These are phyloP conservation scores for Pueraria montana DNA, from an alignment of 306 rosid genomes.

Conservation along the genomic window DNA sequence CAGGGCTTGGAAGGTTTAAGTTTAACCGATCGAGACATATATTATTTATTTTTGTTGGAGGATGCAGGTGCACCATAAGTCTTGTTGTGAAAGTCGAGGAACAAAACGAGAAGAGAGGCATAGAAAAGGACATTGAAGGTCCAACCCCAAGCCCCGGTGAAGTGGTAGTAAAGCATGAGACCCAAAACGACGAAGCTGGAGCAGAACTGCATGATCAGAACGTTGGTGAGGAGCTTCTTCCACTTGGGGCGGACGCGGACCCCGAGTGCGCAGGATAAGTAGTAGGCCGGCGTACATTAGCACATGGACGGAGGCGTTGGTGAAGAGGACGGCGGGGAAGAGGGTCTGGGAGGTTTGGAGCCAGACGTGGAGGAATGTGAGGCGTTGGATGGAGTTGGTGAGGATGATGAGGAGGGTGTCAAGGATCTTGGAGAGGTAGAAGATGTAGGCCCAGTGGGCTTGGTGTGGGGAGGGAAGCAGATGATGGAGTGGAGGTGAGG, in stretches of 20 bases:
- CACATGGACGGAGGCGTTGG: slow-evolving; percentile 77
- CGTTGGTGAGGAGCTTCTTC: slow-evolving; percentile 75
- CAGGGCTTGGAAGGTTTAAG: background rate
- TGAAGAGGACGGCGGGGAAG: slow-evolving; percentile 70
- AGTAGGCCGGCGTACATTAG: slow-evolving; percentile 88
- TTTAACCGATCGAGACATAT: background rate
- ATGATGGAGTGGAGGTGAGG: slow-evolving; percentile 56
- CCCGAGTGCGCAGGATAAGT: slow-evolving; percentile 71
- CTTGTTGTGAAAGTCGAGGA: slow-evolving; percentile 72
- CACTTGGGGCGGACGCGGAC: slow-evolving; percentile 72
- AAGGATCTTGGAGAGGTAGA: slow-evolving; percentile 87
- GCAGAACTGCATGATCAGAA: slow-evolving; percentile 75
- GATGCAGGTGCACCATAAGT: slow-evolving; percentile 55
- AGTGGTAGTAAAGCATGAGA: slow-evolving; percentile 64
- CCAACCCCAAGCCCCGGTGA: slow-evolving; percentile 77
- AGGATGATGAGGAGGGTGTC: slow-evolving; percentile 83
- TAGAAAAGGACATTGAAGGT: slow-evolving; percentile 72
- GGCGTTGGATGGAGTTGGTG: slow-evolving; percentile 63
- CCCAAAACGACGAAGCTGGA: slow-evolving; percentile 66
- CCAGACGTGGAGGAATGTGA: slow-evolving; percentile 88
- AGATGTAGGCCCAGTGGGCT: slow-evolving; percentile 84
- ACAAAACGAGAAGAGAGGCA: slow-evolving; percentile 70
- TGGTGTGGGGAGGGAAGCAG: slow-evolving; percentile 71
- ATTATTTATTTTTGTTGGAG: background rate
- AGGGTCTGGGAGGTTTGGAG: slow-evolving; percentile 71